A percentile compares a stretch with the other conserved stretches of the same genome.
Evolutionary conservation across 2,329 filamentous ascomycete genomes (phyloP).

Genomic region (Cladosporium austrohemisphaericum): DNA sequence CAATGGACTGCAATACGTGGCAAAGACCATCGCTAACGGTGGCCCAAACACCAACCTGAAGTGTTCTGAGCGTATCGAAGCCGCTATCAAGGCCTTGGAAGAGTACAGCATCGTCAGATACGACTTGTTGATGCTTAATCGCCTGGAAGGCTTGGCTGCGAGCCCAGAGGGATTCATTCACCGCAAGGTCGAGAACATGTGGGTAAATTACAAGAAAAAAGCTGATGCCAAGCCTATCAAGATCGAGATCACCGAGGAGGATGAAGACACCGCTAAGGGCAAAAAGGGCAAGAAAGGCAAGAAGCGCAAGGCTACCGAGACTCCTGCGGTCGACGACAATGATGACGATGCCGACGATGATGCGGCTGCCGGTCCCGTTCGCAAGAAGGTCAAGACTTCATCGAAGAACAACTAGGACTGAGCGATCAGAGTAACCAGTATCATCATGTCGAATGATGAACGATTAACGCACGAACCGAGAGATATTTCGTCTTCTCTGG

Average conservation of each 20-base stretch:
- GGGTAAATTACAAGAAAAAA: slow-evolving; percentile 2
- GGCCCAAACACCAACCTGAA: not conserved
- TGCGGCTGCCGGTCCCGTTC: too few relatives aligned
- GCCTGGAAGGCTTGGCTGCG: not conserved
- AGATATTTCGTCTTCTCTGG: too few relatives aligned
- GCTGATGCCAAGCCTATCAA: not conserved
- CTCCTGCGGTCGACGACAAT: not conserved
- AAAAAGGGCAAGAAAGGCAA: not conserved
- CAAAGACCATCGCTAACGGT: slow-evolving; percentile 1
- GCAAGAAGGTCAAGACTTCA: not conserved
- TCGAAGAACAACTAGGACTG: too few relatives aligned
- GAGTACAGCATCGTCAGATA: not conserved
- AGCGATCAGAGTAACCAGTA: too few relatives aligned
- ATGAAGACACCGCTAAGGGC: not conserved
- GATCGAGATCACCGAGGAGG: not conserved
- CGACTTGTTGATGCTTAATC: slow-evolving; percentile 3
- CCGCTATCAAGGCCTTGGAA: not conserved
- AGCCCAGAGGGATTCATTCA: not conserved
- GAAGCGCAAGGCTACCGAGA: slow-evolving; percentile 4
- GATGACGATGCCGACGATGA: not conserved
- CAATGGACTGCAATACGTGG: not conserved
- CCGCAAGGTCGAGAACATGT: not conserved
- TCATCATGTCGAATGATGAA: too few relatives aligned
- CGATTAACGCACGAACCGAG: too few relatives aligned
- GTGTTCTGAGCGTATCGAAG: slow-evolving; percentile 1